phyloP scores from a whole-genome alignment of 108 stramenopile species.

The Fragilariopsis cylindrus region DNA sequence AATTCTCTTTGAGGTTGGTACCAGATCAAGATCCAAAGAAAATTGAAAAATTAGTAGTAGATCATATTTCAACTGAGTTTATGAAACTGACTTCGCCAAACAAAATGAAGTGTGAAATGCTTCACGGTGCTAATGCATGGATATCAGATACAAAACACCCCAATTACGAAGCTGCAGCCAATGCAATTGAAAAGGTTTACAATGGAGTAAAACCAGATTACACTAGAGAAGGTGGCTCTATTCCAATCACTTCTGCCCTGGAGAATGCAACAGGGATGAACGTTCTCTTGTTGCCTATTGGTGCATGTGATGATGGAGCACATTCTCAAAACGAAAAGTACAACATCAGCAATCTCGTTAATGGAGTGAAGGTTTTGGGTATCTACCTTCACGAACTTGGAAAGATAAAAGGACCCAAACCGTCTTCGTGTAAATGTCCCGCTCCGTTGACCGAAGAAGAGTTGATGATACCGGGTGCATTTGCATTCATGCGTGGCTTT shows the following conservation, averaged over 20 bases:
- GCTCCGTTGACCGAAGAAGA: slow-evolving; percentile 57
- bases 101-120: slow-evolving; percentile 53
- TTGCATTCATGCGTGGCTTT: slow-evolving; percentile 63
- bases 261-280: slow-evolving; percentile 86
- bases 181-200: slow-evolving; percentile 70
- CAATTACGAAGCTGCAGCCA: slow-evolving; percentile 76
- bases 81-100: slow-evolving; percentile 58
- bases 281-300: slow-evolving; percentile 79
- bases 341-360: slow-evolving; percentile 69
- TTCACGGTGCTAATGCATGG: slow-evolving; percentile 80
- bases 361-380: slow-evolving; percentile 78
- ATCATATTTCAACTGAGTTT: slow-evolving; percentile 64
- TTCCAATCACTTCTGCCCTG: slow-evolving; percentile 76
- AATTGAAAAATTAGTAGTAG: slow-evolving; percentile 55
- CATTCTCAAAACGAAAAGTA: slow-evolving; percentile 89
- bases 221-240: slow-evolving; percentile 83
- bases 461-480: slow-evolving; percentile 63
- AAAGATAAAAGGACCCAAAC: slow-evolving; percentile 74
- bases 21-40: slow-evolving; percentile 73
- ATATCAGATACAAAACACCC: slow-evolving; percentile 76
- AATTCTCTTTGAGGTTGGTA: slow-evolving; percentile 83
- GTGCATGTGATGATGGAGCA: slow-evolving; percentile 87
- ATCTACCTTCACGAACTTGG: slow-evolving; percentile 76
- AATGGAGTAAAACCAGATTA: slow-evolving; percentile 60
- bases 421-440: slow-evolving; percentile 72